Evolutionary conservation across 1,284 basidiomycete genomes (phyloP).

Genomic region (Cryptococcus maquisensis): DNA sequence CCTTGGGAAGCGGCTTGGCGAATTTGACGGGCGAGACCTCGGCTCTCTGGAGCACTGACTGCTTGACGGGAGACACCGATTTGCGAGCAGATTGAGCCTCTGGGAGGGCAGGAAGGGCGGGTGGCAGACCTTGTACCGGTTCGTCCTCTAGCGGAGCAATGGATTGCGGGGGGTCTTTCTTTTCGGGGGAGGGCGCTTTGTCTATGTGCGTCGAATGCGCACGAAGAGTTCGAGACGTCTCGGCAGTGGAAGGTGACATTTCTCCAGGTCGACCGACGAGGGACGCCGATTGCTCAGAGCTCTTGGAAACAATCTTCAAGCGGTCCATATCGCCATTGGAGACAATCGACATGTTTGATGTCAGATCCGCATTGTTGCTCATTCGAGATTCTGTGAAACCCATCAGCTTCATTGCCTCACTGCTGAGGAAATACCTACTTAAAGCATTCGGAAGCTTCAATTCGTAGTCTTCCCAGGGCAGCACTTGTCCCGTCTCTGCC

Average conservation of each 20-base stretch:
- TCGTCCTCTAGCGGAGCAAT: not conserved
- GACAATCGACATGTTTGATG: not conserved
- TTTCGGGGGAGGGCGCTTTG: not conserved
- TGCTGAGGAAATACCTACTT: not conserved
- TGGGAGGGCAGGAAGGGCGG: not conserved
- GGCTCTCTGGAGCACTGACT: not conserved
- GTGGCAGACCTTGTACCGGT: not conserved
- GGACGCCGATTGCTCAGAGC: too few species aligned
- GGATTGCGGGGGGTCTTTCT: not conserved
- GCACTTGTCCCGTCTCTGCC: constrained; percentile 28
- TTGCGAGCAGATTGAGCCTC: not conserved
- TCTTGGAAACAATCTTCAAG: too few species aligned
- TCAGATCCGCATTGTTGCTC: not conserved
- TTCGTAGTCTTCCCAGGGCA: constrained; percentile 19
- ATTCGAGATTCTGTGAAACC: not conserved
- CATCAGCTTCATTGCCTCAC: not conserved
- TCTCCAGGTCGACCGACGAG: too few species aligned
- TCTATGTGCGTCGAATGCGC: not conserved
- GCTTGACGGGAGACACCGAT: not conserved
- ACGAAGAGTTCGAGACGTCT: not conserved
- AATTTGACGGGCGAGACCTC: not conserved
- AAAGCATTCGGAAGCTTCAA: not conserved
- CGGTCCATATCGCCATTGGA: too few species aligned
- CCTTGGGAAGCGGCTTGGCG: not conserved
- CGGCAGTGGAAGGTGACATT: not conserved